Percentiles rank a stretch among this genome's conserved stretches.
Evolutionary conservation across 331 rosid genomes (phyloP).

Genomic region (Ulmus americana): DNA sequence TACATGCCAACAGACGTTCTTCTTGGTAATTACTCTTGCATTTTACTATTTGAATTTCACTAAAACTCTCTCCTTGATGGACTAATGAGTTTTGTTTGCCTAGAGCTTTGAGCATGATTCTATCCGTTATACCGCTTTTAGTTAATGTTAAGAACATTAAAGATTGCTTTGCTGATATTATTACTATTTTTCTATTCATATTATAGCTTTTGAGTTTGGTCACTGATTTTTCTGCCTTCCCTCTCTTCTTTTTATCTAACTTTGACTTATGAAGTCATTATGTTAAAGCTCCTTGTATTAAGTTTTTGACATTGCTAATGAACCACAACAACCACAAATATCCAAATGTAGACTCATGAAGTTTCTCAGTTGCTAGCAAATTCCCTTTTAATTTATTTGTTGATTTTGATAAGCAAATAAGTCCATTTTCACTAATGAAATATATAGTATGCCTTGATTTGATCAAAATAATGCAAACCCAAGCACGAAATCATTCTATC

Average conservation of each 20-base stretch:
- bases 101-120: background rate
- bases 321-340: constrained; percentile 7
- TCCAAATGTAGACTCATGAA: too few relatives aligned
- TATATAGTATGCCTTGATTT: constrained; percentile 14
- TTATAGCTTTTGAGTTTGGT: background rate
- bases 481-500: constrained; percentile 97
- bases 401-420: constrained; percentile 12
- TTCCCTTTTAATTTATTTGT: constrained; percentile 18
- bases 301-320: constrained; percentile 15
- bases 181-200: background rate
- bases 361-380: background rate
- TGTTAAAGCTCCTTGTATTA: background rate
- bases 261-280: background rate
- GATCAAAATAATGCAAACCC: constrained; percentile 61
- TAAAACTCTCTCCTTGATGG: background rate
- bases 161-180: background rate
- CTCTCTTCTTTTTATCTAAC: background rate
- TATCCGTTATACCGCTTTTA: background rate
- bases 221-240: background rate
- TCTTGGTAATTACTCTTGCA: constrained; percentile 39
- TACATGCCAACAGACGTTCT: constrained; percentile 49
- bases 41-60: constrained; percentile 14
- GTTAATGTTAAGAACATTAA: background rate
- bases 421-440: constrained; percentile 9
- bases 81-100: background rate